Evolutionary conservation across 1,284 basidiomycete genomes (phyloP).

Genomic region (Thelephora terrestris): DNA sequence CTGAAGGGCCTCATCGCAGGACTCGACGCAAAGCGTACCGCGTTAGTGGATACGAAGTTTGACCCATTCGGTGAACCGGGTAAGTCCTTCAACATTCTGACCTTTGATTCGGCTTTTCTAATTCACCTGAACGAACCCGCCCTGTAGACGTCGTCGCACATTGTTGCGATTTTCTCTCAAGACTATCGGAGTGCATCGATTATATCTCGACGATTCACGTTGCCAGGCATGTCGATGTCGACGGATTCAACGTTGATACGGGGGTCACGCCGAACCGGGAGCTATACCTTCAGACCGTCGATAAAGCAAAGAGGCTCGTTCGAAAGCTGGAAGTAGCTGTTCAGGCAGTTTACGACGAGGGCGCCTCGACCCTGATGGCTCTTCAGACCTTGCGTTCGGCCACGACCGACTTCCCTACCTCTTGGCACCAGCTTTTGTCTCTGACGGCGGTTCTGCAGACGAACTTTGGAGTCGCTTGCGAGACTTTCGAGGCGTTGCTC

Average conservation of each 20-base stretch:
- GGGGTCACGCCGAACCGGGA: conserved; percentile 30
- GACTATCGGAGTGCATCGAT: conserved; percentile 44
- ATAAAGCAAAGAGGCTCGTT: conserved; percentile 52
- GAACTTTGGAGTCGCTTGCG: conserved; percentile 44
- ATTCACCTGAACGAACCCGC: neutral
- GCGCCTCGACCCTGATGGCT: conserved; percentile 43
- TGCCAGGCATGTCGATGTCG: conserved; percentile 67
- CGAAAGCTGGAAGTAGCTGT: conserved; percentile 56
- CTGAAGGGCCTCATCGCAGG: conserved; percentile 35
- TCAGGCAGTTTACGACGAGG: conserved; percentile 67
- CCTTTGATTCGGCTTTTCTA: neutral
- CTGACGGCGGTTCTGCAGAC: conserved; percentile 39
- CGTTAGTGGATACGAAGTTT: conserved; percentile 7
- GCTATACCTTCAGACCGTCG: conserved; percentile 51
- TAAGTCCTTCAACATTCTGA: conserved; percentile 1
- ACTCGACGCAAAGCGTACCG: conserved; percentile 38
- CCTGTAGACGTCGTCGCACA: neutral
- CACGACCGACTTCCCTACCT: conserved; percentile 6
- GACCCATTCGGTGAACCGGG: conserved; percentile 6
- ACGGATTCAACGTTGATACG: conserved; percentile 49
- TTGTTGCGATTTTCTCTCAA: conserved; percentile 27
- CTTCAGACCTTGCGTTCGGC: conserved; percentile 36
- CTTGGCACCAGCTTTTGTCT: conserved; percentile 12
- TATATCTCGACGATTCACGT: conserved; percentile 62
- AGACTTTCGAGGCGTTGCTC: conserved; percentile 51